Conservation (phyloP, 2,329 filamentous ascomycete genomes). For the Pyrenophora teres region DNA sequence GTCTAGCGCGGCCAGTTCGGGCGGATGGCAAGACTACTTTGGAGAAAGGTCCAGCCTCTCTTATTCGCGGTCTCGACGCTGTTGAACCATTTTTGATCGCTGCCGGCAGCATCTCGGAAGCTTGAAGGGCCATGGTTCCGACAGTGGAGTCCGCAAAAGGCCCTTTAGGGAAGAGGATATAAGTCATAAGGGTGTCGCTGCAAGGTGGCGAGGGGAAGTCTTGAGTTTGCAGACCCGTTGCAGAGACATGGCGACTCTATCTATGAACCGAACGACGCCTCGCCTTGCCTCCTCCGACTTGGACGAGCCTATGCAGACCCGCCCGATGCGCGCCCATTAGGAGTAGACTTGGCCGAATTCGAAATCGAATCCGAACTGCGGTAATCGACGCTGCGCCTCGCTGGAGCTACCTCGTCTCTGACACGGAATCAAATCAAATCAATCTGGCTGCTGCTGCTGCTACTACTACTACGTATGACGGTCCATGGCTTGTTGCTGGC, state of each 20-base stretch:
- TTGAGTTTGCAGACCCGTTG: constrained; percentile 10
- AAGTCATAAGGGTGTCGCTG: constrained; percentile 29
- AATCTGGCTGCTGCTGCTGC: no score
- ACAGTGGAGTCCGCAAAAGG: constrained; percentile 40
- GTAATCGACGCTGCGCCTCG: constrained; percentile 18
- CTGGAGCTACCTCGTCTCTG: constrained; percentile 5
- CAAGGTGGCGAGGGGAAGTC: constrained; percentile 2
- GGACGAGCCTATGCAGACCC: constrained; percentile 21
- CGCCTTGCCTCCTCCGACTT: constrained; percentile 19
- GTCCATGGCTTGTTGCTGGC: no score
- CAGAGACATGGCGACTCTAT: not conserved
- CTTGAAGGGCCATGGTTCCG: constrained; percentile 16
- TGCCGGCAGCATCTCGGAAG: constrained; percentile 36
- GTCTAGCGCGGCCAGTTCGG: constrained; percentile 21
- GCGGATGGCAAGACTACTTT: constrained; percentile 14
- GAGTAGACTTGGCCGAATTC: constrained; percentile 12
- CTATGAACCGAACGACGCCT: constrained; percentile 7
- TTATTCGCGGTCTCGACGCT: constrained; percentile 28
- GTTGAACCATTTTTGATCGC: constrained; percentile 21
- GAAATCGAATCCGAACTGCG: constrained; percentile 8
- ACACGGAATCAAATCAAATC: constrained; percentile 12
- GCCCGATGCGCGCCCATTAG: constrained; percentile 17
- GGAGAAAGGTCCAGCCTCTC: constrained; percentile 21
- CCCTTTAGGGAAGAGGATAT: constrained; percentile 40
- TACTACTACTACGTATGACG: no score